Conservation (phyloP, 495 filamentous ascomycete genomes). For the Penicillium canescens region DNA sequence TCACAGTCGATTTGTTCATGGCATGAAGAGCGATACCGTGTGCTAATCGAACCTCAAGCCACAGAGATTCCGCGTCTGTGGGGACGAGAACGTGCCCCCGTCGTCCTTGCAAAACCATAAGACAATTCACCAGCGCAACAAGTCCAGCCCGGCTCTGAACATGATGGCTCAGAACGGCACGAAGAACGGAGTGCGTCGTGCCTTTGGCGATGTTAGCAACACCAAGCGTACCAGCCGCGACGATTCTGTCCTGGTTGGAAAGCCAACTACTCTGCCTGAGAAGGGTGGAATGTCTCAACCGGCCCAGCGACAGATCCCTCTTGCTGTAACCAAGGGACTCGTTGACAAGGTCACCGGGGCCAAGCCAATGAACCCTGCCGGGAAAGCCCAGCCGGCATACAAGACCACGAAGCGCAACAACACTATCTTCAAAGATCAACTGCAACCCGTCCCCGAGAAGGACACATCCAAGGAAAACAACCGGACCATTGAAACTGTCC, state of each 20-base stretch:
- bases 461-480: slow-evolving; percentile 42
- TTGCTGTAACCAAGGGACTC: slow-evolving; percentile 44
- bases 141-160: slow-evolving; percentile 71
- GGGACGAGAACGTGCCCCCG: slow-evolving; percentile 72
- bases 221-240: slow-evolving; percentile 55
- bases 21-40: background rate
- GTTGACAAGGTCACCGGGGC: slow-evolving; percentile 39
- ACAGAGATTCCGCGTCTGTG: slow-evolving; percentile 65
- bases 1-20: background rate
- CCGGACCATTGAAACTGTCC: slow-evolving; percentile 1
- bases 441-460: slow-evolving; percentile 34
- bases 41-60: slow-evolving; percentile 55
- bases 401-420: slow-evolving; percentile 59
- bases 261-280: slow-evolving; percentile 40
- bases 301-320: slow-evolving; percentile 63
- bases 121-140: slow-evolving; percentile 74
- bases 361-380: slow-evolving; percentile 34
- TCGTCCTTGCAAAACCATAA: slow-evolving; percentile 53
- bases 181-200: slow-evolving; percentile 71
- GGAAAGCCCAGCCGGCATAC: slow-evolving; percentile 38
- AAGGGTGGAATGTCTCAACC: slow-evolving; percentile 59
- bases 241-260: slow-evolving; percentile 51
- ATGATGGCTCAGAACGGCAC: slow-evolving; percentile 54
- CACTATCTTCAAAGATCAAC: slow-evolving; percentile 63
- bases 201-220: slow-evolving; percentile 81